Evolutionary conservation across 1,284 basidiomycete genomes (phyloP), one percentile per base, ranked within the genome.

Genomic region (Ganoderma lucidum): DNA sequence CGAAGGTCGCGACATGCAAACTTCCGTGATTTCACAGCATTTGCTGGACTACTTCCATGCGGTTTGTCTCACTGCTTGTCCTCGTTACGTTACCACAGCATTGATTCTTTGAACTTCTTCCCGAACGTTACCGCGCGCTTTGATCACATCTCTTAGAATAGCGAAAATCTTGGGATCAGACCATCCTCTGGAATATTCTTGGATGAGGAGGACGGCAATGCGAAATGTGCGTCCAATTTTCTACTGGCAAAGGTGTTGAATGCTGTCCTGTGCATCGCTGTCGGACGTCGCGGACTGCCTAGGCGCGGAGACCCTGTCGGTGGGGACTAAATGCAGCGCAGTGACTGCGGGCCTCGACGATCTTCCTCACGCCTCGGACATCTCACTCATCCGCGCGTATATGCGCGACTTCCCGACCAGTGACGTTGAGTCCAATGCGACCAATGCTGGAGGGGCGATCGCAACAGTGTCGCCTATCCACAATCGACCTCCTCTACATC

Each of bases 401-500:
- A 53, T 51, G 62, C 48, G 58, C 66, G 65, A 12, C 23, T 15
- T 60, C 44, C 12, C 30, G 28, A 42, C 56, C 74, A 89, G 88
- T 89, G 61, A 82, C 79, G 14, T 64, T 89, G 67, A 83, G 83
- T 1, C 80, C 85, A 23, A 82, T 83, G 9, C 81, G 83, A 67
- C 81, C 82, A 63, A 74, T 81, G 56, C 71, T 77, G 23, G 73
- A 79, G 63, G 74, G 77, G 19, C 78, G 78, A 67, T 80, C 80
- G 66, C 73, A 77, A 8, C 79, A 82, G 73, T 78, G 81, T 39
- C 79, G 77, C 62, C 81, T 91, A 28, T 77, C 83, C 41, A 79
- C 81, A n/a, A 79, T 92, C 60, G 83, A 90, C 70, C 79, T 91
- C 35, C 76, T 81, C 68, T 91, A 88, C 78, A 78, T 78, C 62